phyloP scores from a whole-genome alignment of 2,329 filamentous ascomycete genomes.

The Ilyonectria sp. region DNA sequence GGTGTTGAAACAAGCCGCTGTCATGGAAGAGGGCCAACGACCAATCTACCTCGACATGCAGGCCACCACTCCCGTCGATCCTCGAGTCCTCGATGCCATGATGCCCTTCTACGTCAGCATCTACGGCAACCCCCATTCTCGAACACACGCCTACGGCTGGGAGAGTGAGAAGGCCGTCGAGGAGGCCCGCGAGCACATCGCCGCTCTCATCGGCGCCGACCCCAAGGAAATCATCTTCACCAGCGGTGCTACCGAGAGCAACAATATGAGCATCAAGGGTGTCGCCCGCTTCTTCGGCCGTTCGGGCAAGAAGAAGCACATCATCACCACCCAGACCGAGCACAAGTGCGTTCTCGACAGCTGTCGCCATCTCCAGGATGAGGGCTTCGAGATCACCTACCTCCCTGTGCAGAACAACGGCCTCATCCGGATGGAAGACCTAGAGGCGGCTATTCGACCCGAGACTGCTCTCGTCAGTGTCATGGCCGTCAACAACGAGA shows the following conservation, averaged over 20 bases:
- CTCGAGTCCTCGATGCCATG: constrained; percentile 96
- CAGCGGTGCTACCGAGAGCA: constrained; percentile 97
- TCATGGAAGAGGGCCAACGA: constrained; percentile 92
- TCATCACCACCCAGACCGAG: constrained; percentile 97
- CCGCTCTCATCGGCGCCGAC: constrained; percentile 91
- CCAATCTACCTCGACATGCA: constrained; percentile 99
- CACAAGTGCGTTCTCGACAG: constrained; percentile 99
- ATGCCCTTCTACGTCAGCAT: constrained; percentile 93
- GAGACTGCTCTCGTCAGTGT: constrained; percentile 95
- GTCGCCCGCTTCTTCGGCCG: constrained; percentile 96
- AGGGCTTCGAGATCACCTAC: constrained; percentile 98
- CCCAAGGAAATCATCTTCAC: constrained; percentile 99
- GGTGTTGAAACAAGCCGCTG: constrained; percentile 90
- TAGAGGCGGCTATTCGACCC: constrained; percentile 90
- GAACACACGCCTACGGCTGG: constrained; percentile 98
- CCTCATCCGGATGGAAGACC: constrained; percentile 85
- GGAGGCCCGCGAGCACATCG: constrained; percentile 86
- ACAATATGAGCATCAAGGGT: constrained; percentile 99
- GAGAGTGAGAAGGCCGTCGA: constrained; percentile 97
- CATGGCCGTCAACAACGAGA: constrained; percentile 99
- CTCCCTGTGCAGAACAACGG: constrained; percentile 90
- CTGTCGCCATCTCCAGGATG: constrained; percentile 95
- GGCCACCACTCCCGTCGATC: constrained; percentile 95
- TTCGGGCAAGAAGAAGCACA: constrained; percentile 96
- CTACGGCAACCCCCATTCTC: constrained; percentile 97